Percentiles rank a stretch among this genome's conserved stretches.
These are phyloP conservation scores for Ophidiomyces ophidiicola DNA, from an alignment of 2,329 filamentous ascomycete genomes.

Conservation along the genomic window DNA sequence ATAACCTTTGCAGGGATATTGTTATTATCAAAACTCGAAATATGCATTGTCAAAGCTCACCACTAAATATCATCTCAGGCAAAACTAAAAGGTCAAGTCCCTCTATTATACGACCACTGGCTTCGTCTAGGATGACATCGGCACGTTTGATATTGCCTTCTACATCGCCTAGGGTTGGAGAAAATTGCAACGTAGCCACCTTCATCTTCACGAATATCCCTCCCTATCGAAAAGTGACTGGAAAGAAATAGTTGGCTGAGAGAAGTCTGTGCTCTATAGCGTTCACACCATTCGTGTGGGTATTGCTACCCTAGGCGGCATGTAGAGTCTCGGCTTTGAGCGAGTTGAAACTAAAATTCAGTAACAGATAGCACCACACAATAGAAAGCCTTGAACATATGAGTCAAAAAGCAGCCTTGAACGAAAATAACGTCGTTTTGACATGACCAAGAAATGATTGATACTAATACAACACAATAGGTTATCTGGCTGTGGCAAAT, in stretches of 20 bases:
- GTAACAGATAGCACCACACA: too few relatives aligned
- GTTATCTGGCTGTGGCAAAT: background rate
- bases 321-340: too few relatives aligned
- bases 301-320: too few relatives aligned
- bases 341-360: too few relatives aligned
- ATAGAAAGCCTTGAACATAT: too few relatives aligned
- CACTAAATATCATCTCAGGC: slow-evolving; percentile 51
- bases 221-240: too few relatives aligned
- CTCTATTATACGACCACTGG: slow-evolving; percentile 11
- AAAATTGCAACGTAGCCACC: slow-evolving; percentile 39
- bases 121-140: slow-evolving; percentile 32
- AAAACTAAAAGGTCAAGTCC: slow-evolving; percentile 46
- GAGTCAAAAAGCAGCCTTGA: too few relatives aligned
- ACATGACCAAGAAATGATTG: too few relatives aligned
- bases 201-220: slow-evolving; percentile 27
- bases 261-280: background rate
- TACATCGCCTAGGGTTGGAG: slow-evolving; percentile 33
- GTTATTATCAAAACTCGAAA: background rate
- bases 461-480: too few relatives aligned
- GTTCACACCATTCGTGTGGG: too few relatives aligned
- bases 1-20: slow-evolving; percentile 39
- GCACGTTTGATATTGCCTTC: slow-evolving; percentile 35
- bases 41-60: slow-evolving; percentile 25
- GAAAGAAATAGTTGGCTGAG: background rate
- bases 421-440: too few relatives aligned